phyloP scores from a whole-genome alignment of 495 filamentous ascomycete species.

The Neurospora africana region DNA sequence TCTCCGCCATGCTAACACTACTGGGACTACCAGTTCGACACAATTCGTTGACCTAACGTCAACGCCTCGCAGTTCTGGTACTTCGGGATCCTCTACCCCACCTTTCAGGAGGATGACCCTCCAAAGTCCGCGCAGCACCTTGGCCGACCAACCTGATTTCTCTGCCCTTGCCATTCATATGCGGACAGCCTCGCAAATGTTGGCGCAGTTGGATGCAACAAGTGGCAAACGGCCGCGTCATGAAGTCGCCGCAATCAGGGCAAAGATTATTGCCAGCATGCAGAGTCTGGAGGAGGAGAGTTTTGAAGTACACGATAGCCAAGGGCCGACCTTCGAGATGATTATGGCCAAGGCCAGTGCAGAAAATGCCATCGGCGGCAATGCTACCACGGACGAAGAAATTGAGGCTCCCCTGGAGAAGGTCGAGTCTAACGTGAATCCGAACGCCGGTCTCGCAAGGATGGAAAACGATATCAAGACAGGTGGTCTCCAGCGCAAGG shows the following conservation, averaged over 20 bases:
- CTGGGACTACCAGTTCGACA: slow-evolving; percentile 28
- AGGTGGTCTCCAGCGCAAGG: slow-evolving; percentile 61
- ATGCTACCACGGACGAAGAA: slow-evolving; percentile 29
- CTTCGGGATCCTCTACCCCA: slow-evolving; percentile 51
- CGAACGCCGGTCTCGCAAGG: slow-evolving; percentile 57
- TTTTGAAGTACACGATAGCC: slow-evolving; percentile 51
- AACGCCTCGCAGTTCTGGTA: slow-evolving; percentile 50
- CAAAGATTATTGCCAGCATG: slow-evolving; percentile 75
- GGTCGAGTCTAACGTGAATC: slow-evolving; percentile 37
- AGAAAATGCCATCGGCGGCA: slow-evolving; percentile 18
- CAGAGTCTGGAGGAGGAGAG: slow-evolving; percentile 71
- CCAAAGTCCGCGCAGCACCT: slow-evolving; percentile 28
- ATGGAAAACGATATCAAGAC: slow-evolving; percentile 79
- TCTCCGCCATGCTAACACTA: slow-evolving; percentile 34
- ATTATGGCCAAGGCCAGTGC: slow-evolving; percentile 53
- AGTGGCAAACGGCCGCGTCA: slow-evolving; percentile 58
- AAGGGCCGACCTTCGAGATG: slow-evolving; percentile 57
- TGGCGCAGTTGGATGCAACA: slow-evolving; percentile 64
- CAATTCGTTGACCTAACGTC: slow-evolving; percentile 25
- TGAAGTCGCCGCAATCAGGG: slow-evolving; percentile 64
- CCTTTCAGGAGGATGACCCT: slow-evolving; percentile 37
- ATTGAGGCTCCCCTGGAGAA: slow-evolving; percentile 21
- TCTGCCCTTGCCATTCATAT: slow-evolving; percentile 70
- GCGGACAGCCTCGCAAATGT: slow-evolving; percentile 69
- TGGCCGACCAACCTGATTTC: slow-evolving; percentile 54